Evolutionary conservation across 164 flowering plant species (phyloP).

Genomic region (Buxus sempervirens): DNA sequence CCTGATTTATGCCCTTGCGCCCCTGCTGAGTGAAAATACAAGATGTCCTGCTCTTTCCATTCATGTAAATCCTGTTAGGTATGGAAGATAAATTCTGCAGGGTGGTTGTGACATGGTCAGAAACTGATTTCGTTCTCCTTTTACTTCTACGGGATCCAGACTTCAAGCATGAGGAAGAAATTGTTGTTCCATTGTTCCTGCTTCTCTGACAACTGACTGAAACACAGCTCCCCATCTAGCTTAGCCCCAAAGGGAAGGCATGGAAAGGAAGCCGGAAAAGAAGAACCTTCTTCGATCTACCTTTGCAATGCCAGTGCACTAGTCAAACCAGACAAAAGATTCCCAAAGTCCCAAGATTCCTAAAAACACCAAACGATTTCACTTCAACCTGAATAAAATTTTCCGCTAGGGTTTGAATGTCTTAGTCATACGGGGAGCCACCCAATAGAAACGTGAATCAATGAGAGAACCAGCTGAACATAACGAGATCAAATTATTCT

Average conservation of each 20-base stretch:
- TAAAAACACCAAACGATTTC: slow-evolving; percentile 18
- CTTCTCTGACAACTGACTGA: slow-evolving; percentile 44
- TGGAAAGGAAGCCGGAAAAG: slow-evolving; percentile 15
- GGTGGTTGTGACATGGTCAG: slow-evolving; percentile 39
- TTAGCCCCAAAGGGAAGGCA: slow-evolving; percentile 29
- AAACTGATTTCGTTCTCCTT: slow-evolving; percentile 43
- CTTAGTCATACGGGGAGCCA: slow-evolving; percentile 38
- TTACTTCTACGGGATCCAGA: slow-evolving; percentile 34
- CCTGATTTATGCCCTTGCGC: slow-evolving; percentile 92
- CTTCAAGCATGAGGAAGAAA: slow-evolving; percentile 35
- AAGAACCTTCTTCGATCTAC: slow-evolving; percentile 24
- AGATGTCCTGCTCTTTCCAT: slow-evolving; percentile 69
- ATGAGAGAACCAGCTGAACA: slow-evolving; percentile 38
- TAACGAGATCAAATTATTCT: slow-evolving; percentile 20
- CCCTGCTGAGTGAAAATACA: slow-evolving; percentile 94
- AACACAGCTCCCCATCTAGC: slow-evolving; percentile 70
- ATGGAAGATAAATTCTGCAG: slow-evolving; percentile 60
- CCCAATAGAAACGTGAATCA: slow-evolving; percentile 15
- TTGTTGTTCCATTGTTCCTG: slow-evolving; percentile 33
- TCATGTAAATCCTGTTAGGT: slow-evolving; percentile 66
- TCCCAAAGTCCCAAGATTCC: slow-evolving; percentile 28
- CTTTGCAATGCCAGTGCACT: slow-evolving; percentile 6
- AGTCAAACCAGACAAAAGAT: slow-evolving; percentile 27
- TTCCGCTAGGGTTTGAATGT: slow-evolving; percentile 16
- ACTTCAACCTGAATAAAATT: slow-evolving; percentile 13